Evolutionary conservation across 495 filamentous ascomycete genomes (phyloP).

Genomic region (Penicillium waksmanii): DNA sequence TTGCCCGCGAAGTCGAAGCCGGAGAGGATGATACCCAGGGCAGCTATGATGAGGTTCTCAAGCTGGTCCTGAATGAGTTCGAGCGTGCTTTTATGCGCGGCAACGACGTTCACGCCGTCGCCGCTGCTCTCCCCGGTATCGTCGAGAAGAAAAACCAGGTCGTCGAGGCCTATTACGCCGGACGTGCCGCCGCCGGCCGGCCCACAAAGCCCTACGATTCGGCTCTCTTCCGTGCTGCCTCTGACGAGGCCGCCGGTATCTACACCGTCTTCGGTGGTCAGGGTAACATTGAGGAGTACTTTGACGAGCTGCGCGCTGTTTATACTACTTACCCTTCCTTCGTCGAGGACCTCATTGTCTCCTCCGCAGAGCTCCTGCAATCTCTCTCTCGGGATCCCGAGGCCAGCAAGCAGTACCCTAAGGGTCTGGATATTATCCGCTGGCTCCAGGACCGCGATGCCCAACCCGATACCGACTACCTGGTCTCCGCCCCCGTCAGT

Average conservation of each 20-base stretch:
- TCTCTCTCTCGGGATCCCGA: constrained; percentile 81
- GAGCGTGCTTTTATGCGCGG: constrained; percentile 92
- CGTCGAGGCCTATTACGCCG: constrained; percentile 86
- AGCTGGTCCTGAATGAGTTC: constrained; percentile 89
- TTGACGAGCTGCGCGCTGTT: constrained; percentile 91
- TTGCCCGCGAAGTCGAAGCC: constrained; percentile 82
- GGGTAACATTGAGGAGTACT: constrained; percentile 99
- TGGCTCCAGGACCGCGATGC: constrained; percentile 88
- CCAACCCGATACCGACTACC: constrained; percentile 92
- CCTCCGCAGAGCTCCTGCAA: constrained; percentile 80
- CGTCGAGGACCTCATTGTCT: constrained; percentile 78
- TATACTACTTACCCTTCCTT: constrained; percentile 90
- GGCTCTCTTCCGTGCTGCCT: constrained; percentile 85
- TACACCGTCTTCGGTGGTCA: constrained; percentile 98
- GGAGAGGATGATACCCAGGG: constrained; percentile 87
- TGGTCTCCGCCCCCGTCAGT: constrained; percentile 96
- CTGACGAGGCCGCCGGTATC: constrained; percentile 73
- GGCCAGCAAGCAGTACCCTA: constrained; percentile 92
- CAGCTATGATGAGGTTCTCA: constrained; percentile 84
- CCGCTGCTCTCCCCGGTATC: constrained; percentile 83
- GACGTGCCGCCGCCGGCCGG: constrained; percentile 78
- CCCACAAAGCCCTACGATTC: constrained; percentile 89
- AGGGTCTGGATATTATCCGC: constrained; percentile 89
- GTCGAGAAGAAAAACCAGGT: constrained; percentile 85
- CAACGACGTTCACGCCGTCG: constrained; percentile 94